Evolutionary conservation across 2,329 filamentous ascomycete species (phyloP).

Genomic region (Ascochyta viciae-villosae): DNA sequence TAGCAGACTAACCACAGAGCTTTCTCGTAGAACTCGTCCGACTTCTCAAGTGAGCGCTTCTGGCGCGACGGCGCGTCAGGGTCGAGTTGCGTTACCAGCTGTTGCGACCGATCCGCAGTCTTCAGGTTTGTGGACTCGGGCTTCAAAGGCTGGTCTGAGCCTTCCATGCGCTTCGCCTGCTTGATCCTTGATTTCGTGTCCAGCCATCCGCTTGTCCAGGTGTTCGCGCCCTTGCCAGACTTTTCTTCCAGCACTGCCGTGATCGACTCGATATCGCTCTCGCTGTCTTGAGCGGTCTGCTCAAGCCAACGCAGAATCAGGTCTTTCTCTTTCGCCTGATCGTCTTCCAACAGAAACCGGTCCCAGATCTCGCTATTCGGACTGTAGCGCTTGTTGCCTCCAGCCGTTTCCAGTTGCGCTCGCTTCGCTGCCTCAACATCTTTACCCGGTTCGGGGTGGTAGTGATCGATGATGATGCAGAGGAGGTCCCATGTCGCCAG

Average conservation of each 20-base stretch:
- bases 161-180: conserved; percentile 78
- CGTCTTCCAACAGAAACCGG: conserved; percentile 76
- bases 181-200: conserved; percentile 92
- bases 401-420: conserved; percentile 39
- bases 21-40: conserved; percentile 88
- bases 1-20: conserved; percentile 95
- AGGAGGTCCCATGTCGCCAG: conserved; percentile 91
- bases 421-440: conserved; percentile 44
- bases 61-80: conserved; percentile 89
- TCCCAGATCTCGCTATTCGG: conserved; percentile 70
- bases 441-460: conserved; percentile 55
- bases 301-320: conserved; percentile 88
- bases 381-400: conserved; percentile 58
- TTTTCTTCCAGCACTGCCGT: conserved; percentile 74
- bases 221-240: conserved; percentile 67
- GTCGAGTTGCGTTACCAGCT: conserved; percentile 85
- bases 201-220: conserved; percentile 88
- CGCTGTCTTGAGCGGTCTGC: conserved; percentile 70
- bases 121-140: conserved; percentile 56
- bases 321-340: conserved; percentile 77
- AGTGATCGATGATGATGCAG: conserved; percentile 74
- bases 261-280: conserved; percentile 76
- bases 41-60: conserved; percentile 74
- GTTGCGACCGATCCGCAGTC: conserved; percentile 58
- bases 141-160: conserved; percentile 35